Evolutionary conservation across 2,329 filamentous ascomycete genomes (phyloP), one percentile per base, ranked within the genome.

Genomic region (Celoporthe dispersa): DNA sequence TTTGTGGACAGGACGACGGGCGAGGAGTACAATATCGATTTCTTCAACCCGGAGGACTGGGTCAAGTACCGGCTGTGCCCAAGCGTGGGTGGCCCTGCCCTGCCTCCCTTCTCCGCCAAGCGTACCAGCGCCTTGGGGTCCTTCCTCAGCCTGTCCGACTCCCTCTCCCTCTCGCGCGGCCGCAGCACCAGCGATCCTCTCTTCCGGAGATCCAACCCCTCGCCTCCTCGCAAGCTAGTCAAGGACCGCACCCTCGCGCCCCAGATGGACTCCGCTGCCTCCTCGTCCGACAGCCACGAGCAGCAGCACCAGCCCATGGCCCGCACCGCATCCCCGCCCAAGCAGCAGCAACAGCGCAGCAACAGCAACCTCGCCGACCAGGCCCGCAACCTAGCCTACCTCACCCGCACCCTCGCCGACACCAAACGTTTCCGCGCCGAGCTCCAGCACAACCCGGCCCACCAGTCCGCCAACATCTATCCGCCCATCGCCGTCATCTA

Each of bases 401-500:
- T 98, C 0, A 80, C 84, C 1, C 91, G 93, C 70, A 94, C 91
- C 0, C 88, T 98, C 0, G 83, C 87, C 22, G 88, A 91, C 37
- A 90, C 89, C 8, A 90, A 90, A 72, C 83, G 82, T 11, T 98
- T 97, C 85, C 94, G 96, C 72, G 80, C 87, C 71, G 91, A 95
- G 75, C 87, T 95, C 0, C 84, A 86, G 0, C 90, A 92, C 80
- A 82, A 83, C 1, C 82, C 89, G 0, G 74, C 79, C 0, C 90
- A 91, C 75, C 86, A 89, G 22, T 79, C 81, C 0, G 78, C 84
- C n/a, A 97, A 97, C 77, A 78, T 79, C 0, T 98, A 98, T 76
- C 94, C 94, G 2, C 94, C 95, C 0, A 84, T 93, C 16, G 90
- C 92, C 0, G 87, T 97, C 62, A 88, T 98, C 11, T 98, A 97